These are phyloP conservation scores for Colletotrichum siamense DNA, from an alignment of 2,329 filamentous ascomycete genomes.

Conservation along the genomic window DNA sequence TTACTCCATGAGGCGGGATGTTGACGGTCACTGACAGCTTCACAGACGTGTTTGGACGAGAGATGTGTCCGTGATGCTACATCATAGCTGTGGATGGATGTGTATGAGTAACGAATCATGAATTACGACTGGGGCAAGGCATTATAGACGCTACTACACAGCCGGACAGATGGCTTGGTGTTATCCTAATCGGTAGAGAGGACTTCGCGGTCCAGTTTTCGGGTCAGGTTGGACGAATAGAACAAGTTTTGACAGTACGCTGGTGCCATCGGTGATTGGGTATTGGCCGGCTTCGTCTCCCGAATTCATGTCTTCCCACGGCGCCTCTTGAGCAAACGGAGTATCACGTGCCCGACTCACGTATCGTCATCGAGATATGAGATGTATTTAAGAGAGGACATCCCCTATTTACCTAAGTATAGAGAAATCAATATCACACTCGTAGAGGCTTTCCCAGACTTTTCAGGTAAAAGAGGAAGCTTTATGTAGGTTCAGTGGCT, in stretches of 20 bases:
- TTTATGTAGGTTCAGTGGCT: rapidly evolving
- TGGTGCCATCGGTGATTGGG: background rate
- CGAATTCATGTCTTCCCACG: background rate
- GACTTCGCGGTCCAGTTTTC: background rate
- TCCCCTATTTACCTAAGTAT: background rate
- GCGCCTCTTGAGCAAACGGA: background rate
- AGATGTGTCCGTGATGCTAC: no score
- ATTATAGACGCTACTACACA: background rate
- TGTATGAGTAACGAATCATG: background rate
- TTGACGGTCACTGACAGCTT: background rate
- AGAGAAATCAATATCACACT: no score
- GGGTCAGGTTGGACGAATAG: background rate
- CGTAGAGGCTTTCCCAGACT: no score
- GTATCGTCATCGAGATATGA: background rate
- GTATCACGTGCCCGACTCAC: no score
- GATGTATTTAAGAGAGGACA: background rate
- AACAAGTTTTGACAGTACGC: background rate
- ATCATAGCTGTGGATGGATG: no score
- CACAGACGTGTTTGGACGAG: background rate
- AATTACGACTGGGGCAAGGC: background rate
- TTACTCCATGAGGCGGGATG: rapidly evolving
- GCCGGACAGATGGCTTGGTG: background rate
- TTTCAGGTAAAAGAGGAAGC: background rate
- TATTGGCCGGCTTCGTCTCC: background rate
- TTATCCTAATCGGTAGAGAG: background rate